phyloP scores from a whole-genome alignment of 441 rosid species.

The Daphne laureola region DNA sequence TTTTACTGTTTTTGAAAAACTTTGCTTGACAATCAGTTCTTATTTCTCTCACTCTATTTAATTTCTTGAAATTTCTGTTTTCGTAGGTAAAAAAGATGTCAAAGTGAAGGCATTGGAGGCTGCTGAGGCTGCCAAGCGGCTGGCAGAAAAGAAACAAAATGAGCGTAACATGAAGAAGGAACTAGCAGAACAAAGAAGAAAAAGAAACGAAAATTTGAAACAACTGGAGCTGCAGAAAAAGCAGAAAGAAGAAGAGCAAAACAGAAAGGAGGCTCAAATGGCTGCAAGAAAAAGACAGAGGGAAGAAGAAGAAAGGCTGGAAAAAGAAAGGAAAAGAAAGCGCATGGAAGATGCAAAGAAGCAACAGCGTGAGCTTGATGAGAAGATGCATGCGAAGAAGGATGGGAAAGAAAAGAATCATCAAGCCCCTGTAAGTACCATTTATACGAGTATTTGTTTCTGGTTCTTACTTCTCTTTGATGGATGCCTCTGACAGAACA shows the following conservation, averaged over 20 bases:
- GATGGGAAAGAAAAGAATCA: slow-evolving; percentile 37
- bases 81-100: slow-evolving; percentile 75
- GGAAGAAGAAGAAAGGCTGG: slow-evolving; percentile 60
- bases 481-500: slow-evolving; percentile 12
- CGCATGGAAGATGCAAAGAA: slow-evolving; percentile 53
- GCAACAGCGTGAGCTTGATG: slow-evolving; percentile 43
- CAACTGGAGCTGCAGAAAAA: slow-evolving; percentile 61
- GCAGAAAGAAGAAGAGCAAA: slow-evolving; percentile 69
- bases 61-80: not conserved
- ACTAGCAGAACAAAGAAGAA: too few relatives aligned
- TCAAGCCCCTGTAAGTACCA: slow-evolving; percentile 35
- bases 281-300: slow-evolving; percentile 73
- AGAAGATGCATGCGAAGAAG: slow-evolving; percentile 35
- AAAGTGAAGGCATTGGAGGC: slow-evolving; percentile 89
- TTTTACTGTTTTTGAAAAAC: too few relatives aligned
- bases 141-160: slow-evolving; percentile 77
- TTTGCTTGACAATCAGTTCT: not conserved
- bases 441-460: slow-evolving; percentile 1
- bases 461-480: slow-evolving; percentile 3
- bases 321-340: slow-evolving; percentile 65
- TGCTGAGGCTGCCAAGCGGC: slow-evolving; percentile 81
- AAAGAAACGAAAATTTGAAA: slow-evolving; percentile 50
- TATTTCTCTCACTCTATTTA: slow-evolving; percentile 3
- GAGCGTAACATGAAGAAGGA: slow-evolving; percentile 76
- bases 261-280: slow-evolving; percentile 68